Evolutionary conservation across 805 yeast genomes (phyloP), one percentile per base, ranked within the genome.

Genomic region (Barnettozyma populi): DNA sequence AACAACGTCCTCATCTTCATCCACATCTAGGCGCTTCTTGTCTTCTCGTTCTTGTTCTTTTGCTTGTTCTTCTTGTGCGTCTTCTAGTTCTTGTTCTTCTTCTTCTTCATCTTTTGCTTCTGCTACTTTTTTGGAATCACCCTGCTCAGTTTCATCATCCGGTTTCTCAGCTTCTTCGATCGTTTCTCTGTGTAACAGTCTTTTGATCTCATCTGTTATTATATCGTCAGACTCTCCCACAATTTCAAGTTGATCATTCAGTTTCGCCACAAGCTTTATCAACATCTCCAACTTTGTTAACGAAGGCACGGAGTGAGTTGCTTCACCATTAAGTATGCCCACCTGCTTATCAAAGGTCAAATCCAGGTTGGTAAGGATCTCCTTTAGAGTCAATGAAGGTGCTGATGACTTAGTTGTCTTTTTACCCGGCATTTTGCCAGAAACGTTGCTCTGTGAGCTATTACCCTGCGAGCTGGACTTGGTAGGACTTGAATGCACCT

Each of bases 241-340:
- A 44, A 57, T 60, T 45, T 68, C 67, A 47, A 71, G 48, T 44
- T 64, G 68, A 18, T 56, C 63, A 56, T 68, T 70, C 50, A 79
- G 58, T 47, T 78, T 77, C 14, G 67, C 60, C 36, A 80, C 60
- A 5, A 72, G 64, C 47, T 71, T 71, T 44, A 54, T 44, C 46
- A 61, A 36, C 3, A 45, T 39, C 19, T 60, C 64, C 14, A 61
- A 40, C 1, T 38, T 36, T 1, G 45, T 7, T 19, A 69, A 43
- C 3, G 49, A 47, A 1, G 75, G 76, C 19, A 69, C 64, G 6
- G 76, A 71, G 2, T 74, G 66, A 0, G 78, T 69, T 6, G 72
- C 57, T 18, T 78, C 82, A 0, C 90, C 90, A 53, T 75, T 81
- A 21, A 84, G 63, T 45, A 78, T 63, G 1, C 90, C 90, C 16